Evolutionary conservation across 2,329 filamentous ascomycete species (phyloP).

Genomic region (Penicillium fuscoglaucum): DNA sequence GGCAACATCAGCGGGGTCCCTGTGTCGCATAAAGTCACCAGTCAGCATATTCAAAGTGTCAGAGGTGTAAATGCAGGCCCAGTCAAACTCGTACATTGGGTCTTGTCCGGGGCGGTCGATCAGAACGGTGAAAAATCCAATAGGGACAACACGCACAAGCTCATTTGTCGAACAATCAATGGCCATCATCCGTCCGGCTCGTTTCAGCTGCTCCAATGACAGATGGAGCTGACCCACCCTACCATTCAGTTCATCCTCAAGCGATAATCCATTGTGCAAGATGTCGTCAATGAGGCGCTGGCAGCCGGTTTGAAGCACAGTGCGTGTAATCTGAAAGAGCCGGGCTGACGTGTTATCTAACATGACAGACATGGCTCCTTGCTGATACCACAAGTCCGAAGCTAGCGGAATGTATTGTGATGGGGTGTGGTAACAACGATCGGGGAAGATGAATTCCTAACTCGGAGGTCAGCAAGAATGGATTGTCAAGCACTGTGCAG

Average conservation of each 20-base stretch:
- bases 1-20: neutral
- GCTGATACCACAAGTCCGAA: neutral
- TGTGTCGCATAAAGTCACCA: neutral
- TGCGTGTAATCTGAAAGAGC: neutral
- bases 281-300: neutral
- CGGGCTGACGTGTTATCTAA: neutral
- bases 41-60: constrained; percentile 1
- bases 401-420: neutral
- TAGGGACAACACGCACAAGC: neutral
- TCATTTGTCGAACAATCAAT: neutral
- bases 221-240: neutral
- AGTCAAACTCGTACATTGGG: neutral
- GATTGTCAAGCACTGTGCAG: neutral
- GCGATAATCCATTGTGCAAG: neutral
- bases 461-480: neutral
- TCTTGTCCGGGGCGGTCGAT: neutral
- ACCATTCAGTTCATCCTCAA: neutral
- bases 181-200: neutral
- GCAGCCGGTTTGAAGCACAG: neutral
- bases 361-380: neutral
- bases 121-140: neutral
- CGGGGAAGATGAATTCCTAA: neutral
- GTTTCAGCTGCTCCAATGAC: neutral
- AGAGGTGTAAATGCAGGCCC: neutral
- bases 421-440: neutral